A percentile compares a stretch with the other conserved stretches of the same genome.
These are phyloP conservation scores for Paraphoma sp. DNA, from an alignment of 2,329 filamentous ascomycete species.

Conservation along the genomic window DNA sequence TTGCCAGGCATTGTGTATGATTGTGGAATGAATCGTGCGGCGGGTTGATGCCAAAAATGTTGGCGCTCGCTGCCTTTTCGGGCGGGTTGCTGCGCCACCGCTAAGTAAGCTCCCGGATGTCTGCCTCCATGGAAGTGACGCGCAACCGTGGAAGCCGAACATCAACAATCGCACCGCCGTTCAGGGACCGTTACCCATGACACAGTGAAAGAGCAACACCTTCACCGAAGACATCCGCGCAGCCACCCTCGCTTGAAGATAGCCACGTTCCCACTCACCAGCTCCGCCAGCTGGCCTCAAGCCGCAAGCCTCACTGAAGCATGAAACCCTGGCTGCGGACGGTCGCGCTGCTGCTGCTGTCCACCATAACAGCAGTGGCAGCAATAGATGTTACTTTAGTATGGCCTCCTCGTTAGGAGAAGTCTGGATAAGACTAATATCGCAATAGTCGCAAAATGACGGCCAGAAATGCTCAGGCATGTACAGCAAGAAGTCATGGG, in stretches of 20 bases:
- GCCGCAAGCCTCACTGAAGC: slow-evolving; percentile 35
- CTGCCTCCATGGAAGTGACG: slow-evolving; percentile 19
- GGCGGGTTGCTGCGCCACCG: slow-evolving; percentile 20
- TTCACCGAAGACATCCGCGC: not conserved
- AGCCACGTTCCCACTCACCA: slow-evolving; percentile 8
- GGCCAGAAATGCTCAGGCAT: slow-evolving; percentile 88
- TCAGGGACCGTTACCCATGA: not conserved
- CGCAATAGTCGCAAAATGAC: slow-evolving; percentile 75
- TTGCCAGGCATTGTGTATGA: slow-evolving; percentile 42
- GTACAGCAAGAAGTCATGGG: slow-evolving; percentile 91
- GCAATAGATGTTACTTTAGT: slow-evolving; percentile 48
- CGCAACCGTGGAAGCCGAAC: slow-evolving; percentile 17
- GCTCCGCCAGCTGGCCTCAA: slow-evolving; percentile 40
- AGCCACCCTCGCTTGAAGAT: slow-evolving; percentile 1
- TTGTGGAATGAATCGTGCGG: slow-evolving; percentile 10
- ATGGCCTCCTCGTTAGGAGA: slow-evolving; percentile 4
- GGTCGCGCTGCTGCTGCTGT: slow-evolving; percentile 41
- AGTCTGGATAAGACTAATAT: not conserved
- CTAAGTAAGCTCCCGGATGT: slow-evolving; percentile 11
- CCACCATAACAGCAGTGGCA: slow-evolving; percentile 38
- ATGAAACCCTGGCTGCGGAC: slow-evolving; percentile 45
- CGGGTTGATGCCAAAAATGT: not conserved
- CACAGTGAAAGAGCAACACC: not conserved
- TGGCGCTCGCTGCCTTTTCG: slow-evolving; percentile 3
- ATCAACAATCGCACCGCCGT: not conserved